Evolutionary conservation across 176 grass and related monocot genomes (phyloP), one percentile per base, ranked within the genome.

Genomic region (Calamus simplicifolius): DNA sequence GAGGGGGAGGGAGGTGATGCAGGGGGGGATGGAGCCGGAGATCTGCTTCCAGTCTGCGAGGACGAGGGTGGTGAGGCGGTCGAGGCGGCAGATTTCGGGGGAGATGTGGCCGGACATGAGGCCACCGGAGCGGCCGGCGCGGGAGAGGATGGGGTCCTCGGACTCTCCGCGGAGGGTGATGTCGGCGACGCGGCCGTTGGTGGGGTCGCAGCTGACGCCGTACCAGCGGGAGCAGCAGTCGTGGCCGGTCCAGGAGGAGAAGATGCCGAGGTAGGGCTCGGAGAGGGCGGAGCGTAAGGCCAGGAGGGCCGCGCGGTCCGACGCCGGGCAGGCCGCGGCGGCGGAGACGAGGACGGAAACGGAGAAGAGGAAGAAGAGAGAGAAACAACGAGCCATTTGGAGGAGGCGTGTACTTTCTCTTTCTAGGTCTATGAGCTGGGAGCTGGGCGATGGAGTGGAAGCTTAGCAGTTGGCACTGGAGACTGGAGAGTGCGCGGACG

Each of bases 41-140:
- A 99, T 89, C 59, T 74, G 85, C 75, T 99, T 93, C 94, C 94
- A 99, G 80, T 99, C 94, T 17, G 94, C 85, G 48, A 99, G 58
- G 18, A 93, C 68, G 56, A 99, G 73, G 7, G 77, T 66, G 5
- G 88, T 73, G 49, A 99, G 81, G 13, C 59, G 58, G 61, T 85
- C 88, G 7, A 99, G 84, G 0, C 29, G 70, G 76, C 94, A 99
- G 48, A 99, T 69, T n/a, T 77, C 79, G 27, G 83, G 66, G 16
- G 94, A 99, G 63, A 99, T 61, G 70, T 83, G 79, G 31, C 94
- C 94, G 27, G 88, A 99, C 94, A 99, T 99, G 66, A 98, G 56
- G 15, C 86, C 92, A 0, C 88, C 84, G 3, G 73, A 68, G 8
- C 63, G 73, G 18, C 94, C 88, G 4, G 82, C 79, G 17, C 73